Percentiles rank a stretch among this genome's conserved stretches.
phyloP scores from a whole-genome alignment of 2,329 filamentous ascomycete species.

The Stagonosporopsis rhizophila region DNA sequence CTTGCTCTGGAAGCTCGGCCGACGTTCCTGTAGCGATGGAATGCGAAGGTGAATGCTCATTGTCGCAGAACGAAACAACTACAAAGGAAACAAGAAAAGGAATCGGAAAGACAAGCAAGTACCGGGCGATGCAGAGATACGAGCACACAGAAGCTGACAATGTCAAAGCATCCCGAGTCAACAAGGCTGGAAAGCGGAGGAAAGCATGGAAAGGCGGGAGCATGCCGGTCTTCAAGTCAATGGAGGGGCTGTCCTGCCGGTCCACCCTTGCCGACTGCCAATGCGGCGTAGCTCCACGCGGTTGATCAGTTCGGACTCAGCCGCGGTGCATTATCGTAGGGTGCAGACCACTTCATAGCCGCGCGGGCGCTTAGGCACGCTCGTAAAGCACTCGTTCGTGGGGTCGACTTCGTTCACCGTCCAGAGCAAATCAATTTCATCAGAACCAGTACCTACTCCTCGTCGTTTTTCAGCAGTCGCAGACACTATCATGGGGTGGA shows the following conservation, averaged over 20 bases:
- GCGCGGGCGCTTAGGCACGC: slow-evolving; percentile 4
- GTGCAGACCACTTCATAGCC: background rate
- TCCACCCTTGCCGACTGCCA: background rate
- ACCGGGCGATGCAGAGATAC: background rate
- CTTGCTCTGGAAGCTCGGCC: slow-evolving; percentile 15
- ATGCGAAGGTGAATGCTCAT: slow-evolving; percentile 21
- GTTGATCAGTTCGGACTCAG: background rate
- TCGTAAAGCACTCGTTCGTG: background rate
- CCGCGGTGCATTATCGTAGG: background rate
- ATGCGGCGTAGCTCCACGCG: slow-evolving; percentile 1
- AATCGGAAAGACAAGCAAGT: background rate
- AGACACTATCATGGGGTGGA: too few relatives aligned
- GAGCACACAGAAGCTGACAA: background rate
- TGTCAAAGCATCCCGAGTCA: slow-evolving; percentile 2
- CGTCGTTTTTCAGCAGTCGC: background rate
- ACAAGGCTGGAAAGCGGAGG: background rate
- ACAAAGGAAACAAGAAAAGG: background rate
- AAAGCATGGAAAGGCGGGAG: slow-evolving; percentile 1
- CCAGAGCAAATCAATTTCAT: background rate
- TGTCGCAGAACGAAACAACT: background rate
- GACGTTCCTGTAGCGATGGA: slow-evolving; percentile 12
- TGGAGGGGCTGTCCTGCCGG: background rate
- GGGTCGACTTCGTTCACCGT: background rate
- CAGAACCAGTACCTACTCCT: background rate
- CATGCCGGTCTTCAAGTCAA: slow-evolving; percentile 1